Conservation (phyloP, 768 basidiomycete species). For the Tulasnella calospora region DNA sequence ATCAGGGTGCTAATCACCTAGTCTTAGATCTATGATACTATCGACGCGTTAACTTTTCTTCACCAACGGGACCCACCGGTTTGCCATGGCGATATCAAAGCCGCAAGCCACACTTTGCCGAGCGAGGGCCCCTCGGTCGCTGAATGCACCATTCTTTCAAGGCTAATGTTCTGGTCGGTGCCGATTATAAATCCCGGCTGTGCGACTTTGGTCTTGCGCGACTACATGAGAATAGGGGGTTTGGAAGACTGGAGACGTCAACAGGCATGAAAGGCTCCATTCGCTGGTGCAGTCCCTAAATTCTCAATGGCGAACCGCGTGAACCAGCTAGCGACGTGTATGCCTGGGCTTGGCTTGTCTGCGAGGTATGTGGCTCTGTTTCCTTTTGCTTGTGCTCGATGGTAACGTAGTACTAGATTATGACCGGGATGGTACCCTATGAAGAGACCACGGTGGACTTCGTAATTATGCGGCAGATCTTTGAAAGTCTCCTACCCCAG, state of each 20-base stretch:
- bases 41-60: background rate
- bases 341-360: background rate
- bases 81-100: background rate
- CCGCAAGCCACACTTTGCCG: background rate
- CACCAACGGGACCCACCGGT: background rate
- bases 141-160: background rate
- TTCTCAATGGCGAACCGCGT: background rate
- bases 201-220: conserved; percentile 6
- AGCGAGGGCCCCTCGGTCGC: background rate
- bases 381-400: too few species aligned
- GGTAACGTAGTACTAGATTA: background rate
- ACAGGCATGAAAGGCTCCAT: background rate
- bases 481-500: background rate
- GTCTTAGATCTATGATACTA: background rate
- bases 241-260: conserved; percentile 4
- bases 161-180: background rate
- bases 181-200: background rate
- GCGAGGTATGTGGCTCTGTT: background rate
- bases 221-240: background rate
- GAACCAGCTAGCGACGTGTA: background rate
- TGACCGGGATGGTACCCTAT: background rate
- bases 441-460: background rate
- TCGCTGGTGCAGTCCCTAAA: background rate
- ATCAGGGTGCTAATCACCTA: background rate
- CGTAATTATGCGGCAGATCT: background rate